A percentile compares a stretch with the other conserved stretches of the same genome.
These are phyloP conservation scores for Fusarium heterosporum DNA, from an alignment of 2,329 filamentous ascomycete species.

Conservation along the genomic window DNA sequence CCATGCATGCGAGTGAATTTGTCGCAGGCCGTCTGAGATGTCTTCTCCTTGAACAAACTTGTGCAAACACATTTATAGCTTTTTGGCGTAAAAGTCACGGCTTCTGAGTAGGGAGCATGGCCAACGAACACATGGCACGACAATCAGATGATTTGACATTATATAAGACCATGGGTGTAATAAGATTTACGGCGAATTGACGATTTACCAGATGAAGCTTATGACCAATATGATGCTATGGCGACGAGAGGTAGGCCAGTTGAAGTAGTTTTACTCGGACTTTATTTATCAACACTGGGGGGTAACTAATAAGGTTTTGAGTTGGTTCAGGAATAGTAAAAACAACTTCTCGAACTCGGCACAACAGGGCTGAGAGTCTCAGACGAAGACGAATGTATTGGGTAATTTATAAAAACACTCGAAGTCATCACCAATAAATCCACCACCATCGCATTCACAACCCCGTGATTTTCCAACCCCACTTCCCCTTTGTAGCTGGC, in stretches of 20 bases:
- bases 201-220: not conserved
- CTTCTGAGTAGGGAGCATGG: too few species aligned
- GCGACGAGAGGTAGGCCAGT: not conserved
- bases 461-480: constrained; percentile 40
- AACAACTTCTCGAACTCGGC: not conserved
- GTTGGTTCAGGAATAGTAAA: not conserved
- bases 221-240: not conserved
- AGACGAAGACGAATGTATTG: not conserved
- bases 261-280: not conserved
- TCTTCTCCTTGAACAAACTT: not conserved
- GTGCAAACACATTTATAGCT: too few species aligned
- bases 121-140: not conserved
- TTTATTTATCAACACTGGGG: not conserved
- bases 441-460: constrained; percentile 34
- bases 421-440: constrained; percentile 7
- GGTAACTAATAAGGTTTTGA: not conserved
- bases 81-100: too few species aligned
- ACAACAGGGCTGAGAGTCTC: not conserved
- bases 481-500: constrained; percentile 31
- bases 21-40: not conserved
- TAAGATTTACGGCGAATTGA: not conserved
- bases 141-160: not conserved
- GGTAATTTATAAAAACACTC: not conserved
- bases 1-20: not conserved
- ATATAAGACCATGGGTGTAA: not conserved